phyloP scores from a whole-genome alignment of 169 alveolate species.

The Haemoproteus tartakovskyi region DNA sequence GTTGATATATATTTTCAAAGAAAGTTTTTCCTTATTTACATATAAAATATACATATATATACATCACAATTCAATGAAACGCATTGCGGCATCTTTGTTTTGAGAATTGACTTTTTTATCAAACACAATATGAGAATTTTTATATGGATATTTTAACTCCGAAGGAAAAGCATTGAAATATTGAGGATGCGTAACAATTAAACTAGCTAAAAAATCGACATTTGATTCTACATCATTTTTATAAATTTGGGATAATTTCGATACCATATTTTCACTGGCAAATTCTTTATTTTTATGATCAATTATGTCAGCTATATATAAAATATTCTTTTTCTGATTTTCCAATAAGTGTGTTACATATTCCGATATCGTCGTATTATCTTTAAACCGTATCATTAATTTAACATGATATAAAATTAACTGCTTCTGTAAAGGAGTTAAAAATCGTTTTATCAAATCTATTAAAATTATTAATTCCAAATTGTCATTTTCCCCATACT shows the following conservation, averaged over 20 bases:
- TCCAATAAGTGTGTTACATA: conserved; percentile 27
- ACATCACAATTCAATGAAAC: too few species aligned
- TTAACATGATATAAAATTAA: conserved; percentile 34
- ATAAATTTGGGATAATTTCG: conserved; percentile 8
- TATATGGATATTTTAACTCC: too few species aligned
- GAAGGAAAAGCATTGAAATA: too few species aligned
- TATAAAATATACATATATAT: too few species aligned
- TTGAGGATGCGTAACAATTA: conserved; percentile 20
- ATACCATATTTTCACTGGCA: background rate
- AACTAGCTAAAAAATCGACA: conserved; percentile 14
- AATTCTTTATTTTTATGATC: conserved; percentile 5
- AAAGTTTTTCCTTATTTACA: too few species aligned
- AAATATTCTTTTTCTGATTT: conserved; percentile 15
- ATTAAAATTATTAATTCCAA: conserved; percentile 27
- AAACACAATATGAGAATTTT: too few species aligned
- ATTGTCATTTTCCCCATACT: conserved; percentile 33
- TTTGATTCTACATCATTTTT: conserved; percentile 16
- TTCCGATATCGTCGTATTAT: conserved; percentile 41
- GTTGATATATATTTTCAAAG: too few species aligned
- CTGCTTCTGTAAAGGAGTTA: conserved; percentile 61
- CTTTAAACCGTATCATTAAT: conserved; percentile 7
- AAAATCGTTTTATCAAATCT: conserved; percentile 26
- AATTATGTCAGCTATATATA: background rate
- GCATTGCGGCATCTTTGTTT: too few species aligned
- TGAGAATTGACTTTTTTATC: too few species aligned